Evolutionary conservation across 495 filamentous ascomycete species (phyloP).

Genomic region (Cenococcum geophilum): DNA sequence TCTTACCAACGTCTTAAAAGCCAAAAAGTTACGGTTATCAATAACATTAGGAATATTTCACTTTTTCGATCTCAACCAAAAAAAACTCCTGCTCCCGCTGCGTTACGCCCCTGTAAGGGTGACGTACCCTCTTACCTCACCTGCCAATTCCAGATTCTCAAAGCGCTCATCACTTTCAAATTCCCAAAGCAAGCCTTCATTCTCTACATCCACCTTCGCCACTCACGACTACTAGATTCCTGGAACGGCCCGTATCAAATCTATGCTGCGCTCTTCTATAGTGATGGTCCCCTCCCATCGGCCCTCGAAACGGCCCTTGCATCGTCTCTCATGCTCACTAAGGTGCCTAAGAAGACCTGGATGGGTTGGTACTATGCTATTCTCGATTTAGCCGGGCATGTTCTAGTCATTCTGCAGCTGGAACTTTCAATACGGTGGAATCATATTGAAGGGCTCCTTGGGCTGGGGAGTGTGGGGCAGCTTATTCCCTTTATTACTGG

Average conservation of each 20-base stretch:
- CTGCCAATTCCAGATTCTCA: slow-evolving; percentile 6
- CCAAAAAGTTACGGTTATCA: too few species aligned
- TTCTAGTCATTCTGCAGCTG: slow-evolving; percentile 28
- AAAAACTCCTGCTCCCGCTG: background rate
- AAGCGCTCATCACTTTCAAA: slow-evolving; percentile 9
- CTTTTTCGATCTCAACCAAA: background rate
- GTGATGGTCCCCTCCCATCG: slow-evolving; percentile 2
- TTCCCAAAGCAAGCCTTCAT: slow-evolving; percentile 8
- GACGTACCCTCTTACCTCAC: slow-evolving; percentile 1
- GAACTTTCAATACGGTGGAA: slow-evolving; percentile 35
- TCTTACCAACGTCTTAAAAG: too few species aligned
- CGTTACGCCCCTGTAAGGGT: background rate
- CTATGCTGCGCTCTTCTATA: slow-evolving; percentile 1
- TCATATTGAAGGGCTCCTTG: slow-evolving; percentile 22
- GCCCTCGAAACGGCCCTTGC: background rate
- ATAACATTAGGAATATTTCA: background rate
- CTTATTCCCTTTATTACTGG: slow-evolving; percentile 35
- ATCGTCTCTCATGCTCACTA: slow-evolving; percentile 1
- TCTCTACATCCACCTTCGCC: slow-evolving; percentile 11
- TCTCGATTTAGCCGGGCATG: slow-evolving; percentile 12
- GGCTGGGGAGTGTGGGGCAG: slow-evolving; percentile 30
- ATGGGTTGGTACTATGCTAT: slow-evolving; percentile 9
- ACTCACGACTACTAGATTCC: slow-evolving; percentile 2
- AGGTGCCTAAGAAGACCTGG: slow-evolving; percentile 4
- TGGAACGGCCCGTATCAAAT: slow-evolving; percentile 13